A percentile compares a stretch with the other conserved stretches of the same genome.
Conservation (phyloP, 2,329 filamentous ascomycete species). For the Dryadomyces quercivorus region DNA sequence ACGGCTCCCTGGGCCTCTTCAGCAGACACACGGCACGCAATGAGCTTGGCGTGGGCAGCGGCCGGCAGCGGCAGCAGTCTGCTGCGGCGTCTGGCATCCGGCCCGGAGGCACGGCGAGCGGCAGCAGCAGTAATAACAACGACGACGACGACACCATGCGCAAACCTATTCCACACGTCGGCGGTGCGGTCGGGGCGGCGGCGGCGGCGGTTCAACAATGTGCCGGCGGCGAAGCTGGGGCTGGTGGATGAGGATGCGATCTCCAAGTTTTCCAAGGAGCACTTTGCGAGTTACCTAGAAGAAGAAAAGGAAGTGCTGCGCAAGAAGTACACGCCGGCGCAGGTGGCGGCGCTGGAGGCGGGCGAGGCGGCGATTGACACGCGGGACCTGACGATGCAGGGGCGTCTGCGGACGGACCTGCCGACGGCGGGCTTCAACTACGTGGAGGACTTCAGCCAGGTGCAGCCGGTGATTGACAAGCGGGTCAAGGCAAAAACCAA, state of each 20-base stretch:
- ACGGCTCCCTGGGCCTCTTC: background rate
- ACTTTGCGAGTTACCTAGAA: conserved; percentile 52
- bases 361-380: conserved; percentile 67
- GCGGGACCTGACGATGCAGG: conserved; percentile 63
- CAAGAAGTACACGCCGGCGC: conserved; percentile 64
- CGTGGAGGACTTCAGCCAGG: conserved; percentile 68
- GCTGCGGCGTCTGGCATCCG: conserved; percentile 9
- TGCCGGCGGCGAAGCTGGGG: conserved; percentile 39
- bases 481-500: conserved; percentile 33
- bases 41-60: conserved; percentile 10
- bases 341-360: conserved; percentile 69
- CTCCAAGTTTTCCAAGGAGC: conserved; percentile 30
- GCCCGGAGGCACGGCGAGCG: background rate
- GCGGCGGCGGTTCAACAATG: conserved; percentile 37
- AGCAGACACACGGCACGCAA: background rate
- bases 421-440: conserved; percentile 53
- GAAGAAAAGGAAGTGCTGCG: conserved; percentile 51
- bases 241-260: conserved; percentile 31
- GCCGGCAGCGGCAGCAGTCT: conserved; percentile 4
- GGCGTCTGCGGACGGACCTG: conserved; percentile 57
- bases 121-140: background rate
- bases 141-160: conserved; percentile 11
- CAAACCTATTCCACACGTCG: conserved; percentile 36
- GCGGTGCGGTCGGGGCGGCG: conserved; percentile 31
- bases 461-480: conserved; percentile 69